Conservation (phyloP, 2,329 filamentous ascomycete species). For the Boeremia exigua region DNA sequence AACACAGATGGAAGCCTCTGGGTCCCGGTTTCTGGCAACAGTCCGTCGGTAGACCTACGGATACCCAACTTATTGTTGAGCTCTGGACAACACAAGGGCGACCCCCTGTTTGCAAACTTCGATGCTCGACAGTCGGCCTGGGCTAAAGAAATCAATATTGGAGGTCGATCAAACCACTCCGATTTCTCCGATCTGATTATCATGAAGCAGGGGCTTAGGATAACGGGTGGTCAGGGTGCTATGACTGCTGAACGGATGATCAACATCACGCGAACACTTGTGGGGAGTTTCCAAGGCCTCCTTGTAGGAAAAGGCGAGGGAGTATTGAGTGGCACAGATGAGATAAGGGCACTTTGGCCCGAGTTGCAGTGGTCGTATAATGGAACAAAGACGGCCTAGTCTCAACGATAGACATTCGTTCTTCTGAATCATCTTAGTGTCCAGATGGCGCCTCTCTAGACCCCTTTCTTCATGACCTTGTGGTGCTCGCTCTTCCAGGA, state of each 20-base stretch:
- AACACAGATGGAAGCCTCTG: slow-evolving; percentile 2
- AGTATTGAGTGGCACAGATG: not conserved
- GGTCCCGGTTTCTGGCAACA: not conserved
- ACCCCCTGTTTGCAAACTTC: slow-evolving; percentile 19
- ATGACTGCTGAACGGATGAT: slow-evolving; percentile 17
- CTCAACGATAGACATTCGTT: not conserved
- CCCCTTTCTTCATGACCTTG: no score
- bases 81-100: slow-evolving; percentile 1
- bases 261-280: slow-evolving; percentile 12
- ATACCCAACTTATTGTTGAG: slow-evolving; percentile 1
- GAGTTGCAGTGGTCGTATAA: not conserved
- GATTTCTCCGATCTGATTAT: slow-evolving; percentile 25
- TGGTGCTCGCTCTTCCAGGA: no score
- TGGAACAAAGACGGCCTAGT: not conserved
- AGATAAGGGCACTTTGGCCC: not conserved
- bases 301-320: not conserved
- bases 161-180: slow-evolving; percentile 16
- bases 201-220: slow-evolving; percentile 14
- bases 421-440: not conserved
- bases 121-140: slow-evolving; percentile 12
- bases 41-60: not conserved
- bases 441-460: no score
- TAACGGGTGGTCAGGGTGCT: slow-evolving; percentile 11
- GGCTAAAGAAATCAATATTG: slow-evolving; percentile 13
- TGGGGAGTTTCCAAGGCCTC: slow-evolving; percentile 9